Conservation (phyloP, 2,329 filamentous ascomycete genomes). For the Keithomyces neogunnii region DNA sequence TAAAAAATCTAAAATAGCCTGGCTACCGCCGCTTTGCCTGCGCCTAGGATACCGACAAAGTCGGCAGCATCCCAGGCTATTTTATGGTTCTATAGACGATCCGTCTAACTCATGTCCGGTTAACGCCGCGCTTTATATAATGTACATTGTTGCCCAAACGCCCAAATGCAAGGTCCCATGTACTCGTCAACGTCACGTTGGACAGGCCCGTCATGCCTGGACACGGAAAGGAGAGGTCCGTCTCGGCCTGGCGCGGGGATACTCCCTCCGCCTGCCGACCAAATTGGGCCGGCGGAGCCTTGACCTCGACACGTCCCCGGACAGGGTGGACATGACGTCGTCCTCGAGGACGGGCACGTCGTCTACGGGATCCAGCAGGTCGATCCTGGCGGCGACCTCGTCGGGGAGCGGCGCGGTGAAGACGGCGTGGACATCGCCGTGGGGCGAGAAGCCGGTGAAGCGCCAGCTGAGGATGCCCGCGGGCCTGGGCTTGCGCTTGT, state of each 20-base stretch:
- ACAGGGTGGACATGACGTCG: conserved; percentile 20
- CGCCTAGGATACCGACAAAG: too few species aligned
- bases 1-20: too few species aligned
- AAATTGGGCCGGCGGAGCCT: conserved; percentile 5
- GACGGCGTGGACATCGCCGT: conserved; percentile 51
- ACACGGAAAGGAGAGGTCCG: not conserved
- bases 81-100: too few species aligned
- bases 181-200: too few species aligned
- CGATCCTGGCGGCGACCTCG: conserved; percentile 23
- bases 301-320: conserved; percentile 14
- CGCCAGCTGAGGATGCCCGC: conserved; percentile 22
- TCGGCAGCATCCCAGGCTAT: too few species aligned
- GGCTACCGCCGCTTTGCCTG: too few species aligned
- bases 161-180: too few species aligned
- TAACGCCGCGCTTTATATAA: too few species aligned
- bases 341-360: conserved; percentile 25
- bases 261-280: conserved; percentile 6
- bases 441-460: conserved; percentile 44
- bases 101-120: too few species aligned
- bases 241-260: conserved; percentile 5
- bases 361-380: conserved; percentile 23
- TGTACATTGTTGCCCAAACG: too few species aligned
- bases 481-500: conserved; percentile 7
- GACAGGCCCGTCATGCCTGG: not conserved
- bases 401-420: conserved; percentile 51